Evolutionary conservation across 345 rosid species (phyloP).

Genomic region (Heritiera littoralis): DNA sequence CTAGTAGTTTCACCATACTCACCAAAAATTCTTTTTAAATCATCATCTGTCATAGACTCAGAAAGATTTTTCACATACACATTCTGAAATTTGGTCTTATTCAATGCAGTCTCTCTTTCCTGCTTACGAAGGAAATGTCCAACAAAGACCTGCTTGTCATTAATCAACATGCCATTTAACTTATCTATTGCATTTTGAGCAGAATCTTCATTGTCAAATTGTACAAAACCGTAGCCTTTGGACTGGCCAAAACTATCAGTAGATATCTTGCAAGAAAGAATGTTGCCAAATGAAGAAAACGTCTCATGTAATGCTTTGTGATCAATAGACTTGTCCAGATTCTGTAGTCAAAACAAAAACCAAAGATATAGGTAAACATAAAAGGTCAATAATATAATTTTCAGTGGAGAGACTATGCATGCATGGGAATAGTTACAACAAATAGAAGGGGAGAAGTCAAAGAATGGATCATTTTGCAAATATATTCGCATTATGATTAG

Average conservation of each 20-base stretch:
- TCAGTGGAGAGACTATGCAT: not conserved
- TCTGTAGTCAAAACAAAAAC: conserved; percentile 39
- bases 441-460: not conserved
- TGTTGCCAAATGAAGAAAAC: conserved; percentile 77
- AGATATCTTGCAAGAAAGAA: conserved; percentile 90
- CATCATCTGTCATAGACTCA: conserved; percentile 67
- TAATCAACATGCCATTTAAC: conserved; percentile 86
- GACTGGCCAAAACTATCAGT: conserved; percentile 79
- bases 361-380: not conserved
- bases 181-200: conserved; percentile 80
- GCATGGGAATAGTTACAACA: not conserved
- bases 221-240: conserved; percentile 97
- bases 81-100: conserved; percentile 65
- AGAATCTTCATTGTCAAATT: conserved; percentile 77
- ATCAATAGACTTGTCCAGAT: conserved; percentile 79
- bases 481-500: not conserved
- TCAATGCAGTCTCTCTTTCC: conserved; percentile 60
- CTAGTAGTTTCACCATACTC: conserved; percentile 81
- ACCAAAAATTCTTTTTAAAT: conserved; percentile 65
- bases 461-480: not conserved
- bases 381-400: not conserved
- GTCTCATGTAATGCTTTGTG: conserved; percentile 89
- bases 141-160: conserved; percentile 90
- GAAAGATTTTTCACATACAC: conserved; percentile 79
- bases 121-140: conserved; percentile 90